A percentile compares a stretch with the other conserved stretches of the same genome.
Conservation (phyloP, 768 basidiomycete species). For the Leucosporidium creatinivorum region DNA sequence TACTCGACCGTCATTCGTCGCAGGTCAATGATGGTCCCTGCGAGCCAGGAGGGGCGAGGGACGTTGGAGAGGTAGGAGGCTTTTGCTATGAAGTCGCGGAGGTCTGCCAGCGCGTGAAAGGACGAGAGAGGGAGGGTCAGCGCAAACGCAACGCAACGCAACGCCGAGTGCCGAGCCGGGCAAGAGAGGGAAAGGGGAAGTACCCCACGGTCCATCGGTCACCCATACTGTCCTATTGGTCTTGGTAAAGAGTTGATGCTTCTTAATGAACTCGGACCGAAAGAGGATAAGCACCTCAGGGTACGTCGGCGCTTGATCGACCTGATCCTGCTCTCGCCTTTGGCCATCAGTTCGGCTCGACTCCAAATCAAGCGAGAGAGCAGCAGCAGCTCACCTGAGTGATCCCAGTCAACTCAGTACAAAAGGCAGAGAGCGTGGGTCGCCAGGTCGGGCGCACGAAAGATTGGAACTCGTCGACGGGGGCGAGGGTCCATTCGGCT, state of each 20-base stretch:
- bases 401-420: slow-evolving; percentile 80
- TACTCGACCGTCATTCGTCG: slow-evolving; percentile 43
- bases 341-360: no score
- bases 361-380: no score
- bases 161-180: not conserved
- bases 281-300: slow-evolving; percentile 55
- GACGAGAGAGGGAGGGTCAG: not conserved
- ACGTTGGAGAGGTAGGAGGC: slow-evolving; percentile 46
- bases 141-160: no score
- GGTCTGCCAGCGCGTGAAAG: no score
- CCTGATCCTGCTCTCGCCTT: slow-evolving; percentile 56
- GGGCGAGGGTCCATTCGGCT: slow-evolving; percentile 48
- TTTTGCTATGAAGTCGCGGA: slow-evolving; percentile 35
- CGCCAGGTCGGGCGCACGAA: slow-evolving; percentile 84
- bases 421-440: slow-evolving; percentile 72
- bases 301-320: slow-evolving; percentile 68
- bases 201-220: slow-evolving; percentile 38
- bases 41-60: slow-evolving; percentile 64
- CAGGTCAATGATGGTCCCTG: slow-evolving; percentile 67
- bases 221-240: slow-evolving; percentile 35
- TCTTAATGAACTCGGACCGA: slow-evolving; percentile 17
- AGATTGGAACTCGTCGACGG: slow-evolving; percentile 74
- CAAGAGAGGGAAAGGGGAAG: not conserved
- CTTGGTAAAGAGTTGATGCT: slow-evolving; percentile 28
- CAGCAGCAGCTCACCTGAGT: slow-evolving; percentile 59